Evolutionary conservation across 768 basidiomycete species (phyloP).

Genomic region (Cyclocybe cylindracea): DNA sequence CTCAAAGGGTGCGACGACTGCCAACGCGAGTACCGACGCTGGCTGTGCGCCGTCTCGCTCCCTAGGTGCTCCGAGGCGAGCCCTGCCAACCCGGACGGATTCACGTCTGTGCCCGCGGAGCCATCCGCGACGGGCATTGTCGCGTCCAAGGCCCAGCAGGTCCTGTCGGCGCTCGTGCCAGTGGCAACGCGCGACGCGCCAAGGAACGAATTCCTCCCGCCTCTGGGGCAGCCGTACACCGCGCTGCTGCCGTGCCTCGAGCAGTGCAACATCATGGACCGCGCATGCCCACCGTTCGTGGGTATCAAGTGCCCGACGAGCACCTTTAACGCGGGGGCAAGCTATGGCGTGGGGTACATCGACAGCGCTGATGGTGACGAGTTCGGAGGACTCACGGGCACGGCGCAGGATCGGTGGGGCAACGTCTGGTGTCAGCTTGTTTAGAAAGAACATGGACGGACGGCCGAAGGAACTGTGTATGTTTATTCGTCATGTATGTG

Average conservation of each 20-base stretch:
- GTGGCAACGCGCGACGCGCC: constrained; percentile 38
- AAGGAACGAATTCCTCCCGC: constrained; percentile 51
- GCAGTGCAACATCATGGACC: constrained; percentile 69
- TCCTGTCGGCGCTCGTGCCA: constrained; percentile 51
- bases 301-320: constrained; percentile 67
- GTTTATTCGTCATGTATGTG: background rate
- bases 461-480: background rate
- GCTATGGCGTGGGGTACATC: constrained; percentile 78
- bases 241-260: constrained; percentile 79
- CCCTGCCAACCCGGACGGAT: constrained; percentile 30
- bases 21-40: constrained; percentile 67
- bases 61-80: constrained; percentile 71
- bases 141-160: constrained; percentile 31
- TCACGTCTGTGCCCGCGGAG: constrained; percentile 30
- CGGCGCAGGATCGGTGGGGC: constrained; percentile 65
- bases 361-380: constrained; percentile 53
- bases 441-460: constrained; percentile 2
- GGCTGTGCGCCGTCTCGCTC: constrained; percentile 76
- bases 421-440: constrained; percentile 73
- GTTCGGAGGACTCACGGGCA: constrained; percentile 52
- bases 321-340: constrained; percentile 60
- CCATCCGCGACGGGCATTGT: constrained; percentile 33
- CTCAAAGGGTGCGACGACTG: constrained; percentile 79
- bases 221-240: constrained; percentile 47
- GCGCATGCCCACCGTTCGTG: constrained; percentile 77